phyloP scores from a whole-genome alignment of 352 stramenopile genomes.

The Pythium aphanidermatum region DNA sequence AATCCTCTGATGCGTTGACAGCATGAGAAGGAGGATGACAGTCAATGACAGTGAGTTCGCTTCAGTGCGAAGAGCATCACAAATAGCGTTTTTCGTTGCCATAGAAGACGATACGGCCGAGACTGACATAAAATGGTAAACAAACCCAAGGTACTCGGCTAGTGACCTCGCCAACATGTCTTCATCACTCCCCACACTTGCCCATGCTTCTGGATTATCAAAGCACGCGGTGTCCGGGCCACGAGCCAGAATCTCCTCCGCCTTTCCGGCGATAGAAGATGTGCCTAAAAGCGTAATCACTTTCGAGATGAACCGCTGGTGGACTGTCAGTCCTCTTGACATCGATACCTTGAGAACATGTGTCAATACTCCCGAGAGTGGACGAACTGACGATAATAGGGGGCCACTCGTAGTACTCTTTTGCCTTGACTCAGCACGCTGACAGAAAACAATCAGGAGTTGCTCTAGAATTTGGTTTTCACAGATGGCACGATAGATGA shows the following conservation, averaged over 20 bases:
- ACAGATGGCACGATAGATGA: slow-evolving; percentile 36
- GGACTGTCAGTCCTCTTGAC: slow-evolving; percentile 33
- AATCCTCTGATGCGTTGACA: not conserved
- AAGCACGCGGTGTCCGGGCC: not conserved
- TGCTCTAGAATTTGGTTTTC: slow-evolving; percentile 64
- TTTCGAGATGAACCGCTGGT: slow-evolving; percentile 52
- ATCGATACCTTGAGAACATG: slow-evolving; percentile 53
- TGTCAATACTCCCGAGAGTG: slow-evolving; percentile 34
- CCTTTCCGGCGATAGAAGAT: slow-evolving; percentile 8
- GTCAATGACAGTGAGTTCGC: slow-evolving; percentile 14
- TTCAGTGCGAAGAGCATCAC: slow-evolving; percentile 36
- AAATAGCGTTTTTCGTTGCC: slow-evolving; percentile 36
- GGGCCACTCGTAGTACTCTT: not conserved
- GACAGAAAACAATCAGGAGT: slow-evolving; percentile 56
- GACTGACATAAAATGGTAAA: slow-evolving; percentile 17
- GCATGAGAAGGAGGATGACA: not conserved
- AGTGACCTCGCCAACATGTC: slow-evolving; percentile 32
- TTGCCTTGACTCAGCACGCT: slow-evolving; percentile 25
- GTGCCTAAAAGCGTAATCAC: slow-evolving; percentile 32
- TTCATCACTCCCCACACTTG: slow-evolving; percentile 19
- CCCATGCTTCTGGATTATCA: not conserved
- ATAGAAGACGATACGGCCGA: not conserved
- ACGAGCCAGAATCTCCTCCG: not conserved
- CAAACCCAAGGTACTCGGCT: slow-evolving; percentile 48
- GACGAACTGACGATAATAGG: slow-evolving; percentile 2